Evolutionary conservation across 179 eudicot genomes (phyloP).

Genomic region (Actinidia chinensis): DNA sequence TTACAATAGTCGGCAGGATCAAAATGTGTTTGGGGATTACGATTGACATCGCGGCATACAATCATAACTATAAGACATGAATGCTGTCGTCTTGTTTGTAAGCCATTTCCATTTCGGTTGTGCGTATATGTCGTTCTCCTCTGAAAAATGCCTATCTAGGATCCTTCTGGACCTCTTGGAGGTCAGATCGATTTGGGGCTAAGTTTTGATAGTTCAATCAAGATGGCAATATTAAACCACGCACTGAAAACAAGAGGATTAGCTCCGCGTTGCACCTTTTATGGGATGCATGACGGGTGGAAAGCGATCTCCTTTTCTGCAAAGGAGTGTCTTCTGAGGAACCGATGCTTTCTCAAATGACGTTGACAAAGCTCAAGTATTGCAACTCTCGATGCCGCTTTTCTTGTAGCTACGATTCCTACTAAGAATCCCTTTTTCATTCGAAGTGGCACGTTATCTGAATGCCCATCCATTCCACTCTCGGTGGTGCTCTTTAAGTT

Average conservation of each 20-base stretch:
- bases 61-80: too few relatives aligned
- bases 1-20: too few relatives aligned
- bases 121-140: too few relatives aligned
- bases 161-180: slow-evolving; percentile 28
- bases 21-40: too few relatives aligned
- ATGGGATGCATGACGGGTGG: slow-evolving; percentile 34
- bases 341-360: slow-evolving; percentile 13
- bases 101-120: too few relatives aligned
- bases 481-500: slow-evolving; percentile 47
- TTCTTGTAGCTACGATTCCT: not conserved
- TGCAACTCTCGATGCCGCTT: not conserved
- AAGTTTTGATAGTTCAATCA: slow-evolving; percentile 17
- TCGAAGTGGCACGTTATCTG: slow-evolving; percentile 32
- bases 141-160: too few relatives aligned
- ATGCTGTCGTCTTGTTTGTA: too few relatives aligned
- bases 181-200: slow-evolving; percentile 31
- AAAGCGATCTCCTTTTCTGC: slow-evolving; percentile 31
- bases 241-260: slow-evolving; percentile 26
- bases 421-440: slow-evolving; percentile 24
- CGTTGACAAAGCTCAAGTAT: not conserved
- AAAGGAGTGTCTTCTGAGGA: slow-evolving; percentile 14
- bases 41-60: too few relatives aligned
- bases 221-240: too few relatives aligned
- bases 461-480: slow-evolving; percentile 41
- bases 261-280: slow-evolving; percentile 29